phyloP scores from a whole-genome alignment of 1,284 basidiomycete genomes.

The Gymnopus androsaceus region DNA sequence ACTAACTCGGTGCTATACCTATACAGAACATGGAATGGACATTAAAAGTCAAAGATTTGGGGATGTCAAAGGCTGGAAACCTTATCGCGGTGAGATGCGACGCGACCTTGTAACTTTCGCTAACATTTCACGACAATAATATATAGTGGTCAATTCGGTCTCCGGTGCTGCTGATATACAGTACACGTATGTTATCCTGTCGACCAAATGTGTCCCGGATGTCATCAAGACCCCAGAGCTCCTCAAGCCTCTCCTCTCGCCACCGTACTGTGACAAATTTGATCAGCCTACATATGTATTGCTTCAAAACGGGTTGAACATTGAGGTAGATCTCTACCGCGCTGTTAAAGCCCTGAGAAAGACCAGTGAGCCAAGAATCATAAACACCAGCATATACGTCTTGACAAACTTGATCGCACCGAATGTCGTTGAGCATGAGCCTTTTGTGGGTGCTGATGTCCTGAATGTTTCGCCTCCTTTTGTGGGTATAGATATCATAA shows the following conservation, averaged over 20 bases:
- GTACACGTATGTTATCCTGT: slow-evolving; percentile 18
- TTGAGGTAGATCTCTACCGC: slow-evolving; percentile 18
- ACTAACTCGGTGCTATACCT: not conserved
- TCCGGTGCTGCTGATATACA: slow-evolving; percentile 17
- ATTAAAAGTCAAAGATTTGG: slow-evolving; percentile 20
- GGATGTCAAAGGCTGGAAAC: slow-evolving; percentile 19
- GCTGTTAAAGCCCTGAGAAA: slow-evolving; percentile 4
- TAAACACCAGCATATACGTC: slow-evolving; percentile 17
- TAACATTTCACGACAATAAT: not conserved
- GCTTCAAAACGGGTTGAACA: slow-evolving; percentile 17
- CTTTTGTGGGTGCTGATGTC: no score
- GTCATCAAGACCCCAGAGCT: slow-evolving; percentile 13
- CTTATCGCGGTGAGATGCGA: slow-evolving; percentile 21
- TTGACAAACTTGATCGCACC: slow-evolving; percentile 17
- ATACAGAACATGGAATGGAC: slow-evolving; percentile 20
- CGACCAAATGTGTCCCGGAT: slow-evolving; percentile 18
- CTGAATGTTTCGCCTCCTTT: no score
- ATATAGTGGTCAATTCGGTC: slow-evolving; percentile 17
- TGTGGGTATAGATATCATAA: slow-evolving; percentile 8
- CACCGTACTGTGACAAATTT: slow-evolving; percentile 10
- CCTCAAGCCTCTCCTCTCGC: slow-evolving; percentile 12
- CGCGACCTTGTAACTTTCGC: not conserved
- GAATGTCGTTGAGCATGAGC: slow-evolving; percentile 14
- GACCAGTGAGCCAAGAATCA: slow-evolving; percentile 11
- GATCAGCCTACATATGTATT: slow-evolving; percentile 17